Evolutionary conservation across 2,329 filamentous ascomycete species (phyloP), one percentile per base, ranked within the genome.

Genomic region (Fusarium xyrophilum): DNA sequence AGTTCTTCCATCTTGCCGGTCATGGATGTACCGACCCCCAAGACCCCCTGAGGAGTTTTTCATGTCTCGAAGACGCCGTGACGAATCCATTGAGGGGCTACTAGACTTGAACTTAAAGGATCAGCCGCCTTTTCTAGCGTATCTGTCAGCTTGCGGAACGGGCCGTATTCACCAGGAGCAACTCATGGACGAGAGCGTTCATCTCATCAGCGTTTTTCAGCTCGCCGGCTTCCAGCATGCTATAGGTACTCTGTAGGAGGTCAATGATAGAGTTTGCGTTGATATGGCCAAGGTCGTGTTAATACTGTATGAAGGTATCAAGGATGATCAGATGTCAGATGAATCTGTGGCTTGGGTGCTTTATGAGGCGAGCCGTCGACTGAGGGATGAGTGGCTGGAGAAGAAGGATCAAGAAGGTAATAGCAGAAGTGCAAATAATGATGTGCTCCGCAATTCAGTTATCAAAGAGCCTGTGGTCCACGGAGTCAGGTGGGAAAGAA

Each of bases 351-450:
- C 46, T 14, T 48, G 28, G 30, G 46, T 30, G 17, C 28, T 48
- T 14, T 30, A 48, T 15, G 21, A n/a, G 17, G 46, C 5, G 8
- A 25, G 46, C 4, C 17, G 17, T 11, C 21, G 1, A 4, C 21
- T 48, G 12, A 48, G 46, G 3, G 46, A 25, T 7, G 3, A 9
- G 6, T 35, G 46, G 46, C 30, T 48, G 12, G 30, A 48, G 30
- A 25, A 25, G 6, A 6, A 4, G 21, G 12, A 25, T 5, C 12
- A 48, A 35, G 15, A 25, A 25, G 30, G 21, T 2, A 2, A 6
- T 6, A 25, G 3, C 2, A 48, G 46, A 35, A 21, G 46, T 3
- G 6, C 0, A 1, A 7, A 1, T 3, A 30, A 15, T 35, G 21
- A 15, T n/a, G 0, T 12, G 8, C 9, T 27, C 6, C 12, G 3